phyloP scores from a whole-genome alignment of 176 grass and related monocot species.

The Coix lacrymajobi region DNA sequence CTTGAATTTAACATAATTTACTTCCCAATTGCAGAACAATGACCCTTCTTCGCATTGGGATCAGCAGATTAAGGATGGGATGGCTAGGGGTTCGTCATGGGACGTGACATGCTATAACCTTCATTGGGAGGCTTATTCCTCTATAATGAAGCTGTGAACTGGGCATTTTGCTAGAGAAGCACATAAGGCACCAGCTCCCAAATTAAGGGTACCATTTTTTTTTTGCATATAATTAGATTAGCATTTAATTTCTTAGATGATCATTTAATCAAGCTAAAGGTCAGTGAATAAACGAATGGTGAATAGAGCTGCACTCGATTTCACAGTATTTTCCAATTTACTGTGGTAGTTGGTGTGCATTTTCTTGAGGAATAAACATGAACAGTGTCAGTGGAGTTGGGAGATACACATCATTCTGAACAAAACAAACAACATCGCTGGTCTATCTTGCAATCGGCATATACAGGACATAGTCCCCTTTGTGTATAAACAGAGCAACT shows the following conservation, averaged over 20 bases:
- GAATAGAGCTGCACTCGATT: neutral
- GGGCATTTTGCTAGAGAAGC: neutral
- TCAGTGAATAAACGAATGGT: neutral
- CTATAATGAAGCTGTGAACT: conserved; percentile 34
- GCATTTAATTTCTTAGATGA: neutral
- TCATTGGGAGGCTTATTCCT: conserved; percentile 48
- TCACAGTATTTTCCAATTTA: neutral
- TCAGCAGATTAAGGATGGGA: conserved; percentile 38
- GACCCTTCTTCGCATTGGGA: conserved; percentile 21
- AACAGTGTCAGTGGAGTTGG: neutral
- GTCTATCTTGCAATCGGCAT: neutral
- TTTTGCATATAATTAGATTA: neutral
- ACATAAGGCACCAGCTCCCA: neutral
- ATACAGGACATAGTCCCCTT: neutral
- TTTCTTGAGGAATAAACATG: neutral
- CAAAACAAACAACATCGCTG: neutral
- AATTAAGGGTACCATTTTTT: neutral
- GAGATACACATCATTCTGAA: neutral
- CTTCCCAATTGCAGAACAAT: conserved; percentile 38
- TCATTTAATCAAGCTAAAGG: neutral
- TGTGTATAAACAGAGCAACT: neutral
- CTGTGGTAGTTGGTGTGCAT: neutral
- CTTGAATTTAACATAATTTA: neutral
- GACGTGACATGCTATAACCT: conserved; percentile 41
- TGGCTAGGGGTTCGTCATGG: conserved; percentile 44